Evolutionary conservation across 441 rosid species (phyloP), one percentile per base, ranked within the genome.

Genomic region (Pelargonium fulgidum): DNA sequence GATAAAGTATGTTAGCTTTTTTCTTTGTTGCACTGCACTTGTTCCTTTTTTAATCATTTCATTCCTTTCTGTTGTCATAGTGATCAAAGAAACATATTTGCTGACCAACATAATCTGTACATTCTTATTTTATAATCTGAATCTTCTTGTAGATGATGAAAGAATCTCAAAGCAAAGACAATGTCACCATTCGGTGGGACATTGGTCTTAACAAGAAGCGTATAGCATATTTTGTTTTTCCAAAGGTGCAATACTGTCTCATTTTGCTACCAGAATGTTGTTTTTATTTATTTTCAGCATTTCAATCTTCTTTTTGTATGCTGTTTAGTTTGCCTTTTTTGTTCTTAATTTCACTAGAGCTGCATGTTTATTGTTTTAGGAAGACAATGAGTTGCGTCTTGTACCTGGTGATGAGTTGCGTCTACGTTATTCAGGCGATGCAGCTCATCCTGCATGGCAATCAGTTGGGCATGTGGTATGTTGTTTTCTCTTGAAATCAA

Each of bases 141-240:
- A 65, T 72, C 71, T 59, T 73, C 0, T 47, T 83, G 69, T 77
- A 95, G 99, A 89, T 89, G 96, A 95, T 95, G 99, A 95, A 95
- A 88, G 99, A 95, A 81, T 95, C 99, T 70, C 99, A 95, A 80
- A 92, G 99, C 90, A 95, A 92, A 87, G 99, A 90, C 81, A 95
- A 85, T 76, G 86, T 90, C 69, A 88, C 99, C 7, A 83, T 95
- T 75, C 90, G 98, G 69, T 95, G 99, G 99, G 98, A 92, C 78
- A 83, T 95, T 71, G 99, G 99, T 76, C 94, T 92, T 29, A 95
- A 92, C 89, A 95, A 95, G 85, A 95, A 95, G 79, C 90, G 96
- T 0, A 75, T 95, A 81, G 96, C 98, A 47, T 95, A 90, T 85
- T 92, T 92, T 75, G 88, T 95, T 62, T 95, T 95, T 73, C 97